Base-by-base conservation (phyloP, 371 early-diverging fungal species). In the Rhizopus microsporus region DNA sequence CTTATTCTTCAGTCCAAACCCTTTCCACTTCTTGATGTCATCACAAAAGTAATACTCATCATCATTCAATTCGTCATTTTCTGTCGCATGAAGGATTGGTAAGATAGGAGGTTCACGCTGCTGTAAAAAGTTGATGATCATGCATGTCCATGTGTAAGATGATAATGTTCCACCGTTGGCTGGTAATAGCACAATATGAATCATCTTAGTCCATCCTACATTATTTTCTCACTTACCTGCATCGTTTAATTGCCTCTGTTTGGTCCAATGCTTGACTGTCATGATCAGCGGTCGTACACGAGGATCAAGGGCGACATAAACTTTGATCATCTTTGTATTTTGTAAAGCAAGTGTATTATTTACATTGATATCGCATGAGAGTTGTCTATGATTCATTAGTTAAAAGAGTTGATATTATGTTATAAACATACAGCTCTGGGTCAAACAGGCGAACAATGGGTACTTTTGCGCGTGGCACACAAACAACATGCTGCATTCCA, bases 131-230 rank as follows among this genome's bases (percentile, higher is more conserved):
- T 92, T 89, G 60, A 96, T 71, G 32, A 88, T 84, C 83, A 95
- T 88, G 65, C 90, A 91, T 15, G 91, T 92, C 95, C 95, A 95
- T 16, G 96, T 88, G 71, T 96, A 96, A 3, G 93, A 91, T 35
- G 93, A 93, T 43, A 96, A 68, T 0, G 97, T 96, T 10, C 97
- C 97, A 44, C 96, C 95, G 57, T 87, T 88, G 9, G 90, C 94
- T 82, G 23, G 23, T 23, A 23, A 62, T 30, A 60, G 38, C 57
- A 70, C 12, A 54, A 37, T 13, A 37, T 37, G 23, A 59, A 33
- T 47, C 13, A 56, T 23, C 23, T 23, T 23, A n/a, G 10, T 52
- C 59, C 40, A n/a, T 50, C 15, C 50, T 10, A 4, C 17, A 6
- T 33, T 50, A 54, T 54, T 50, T 31, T 6, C 63, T 56, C 6